Evolutionary conservation across 2,329 filamentous ascomycete genomes (phyloP).

Genomic region (Aspergillus quadricinctus): DNA sequence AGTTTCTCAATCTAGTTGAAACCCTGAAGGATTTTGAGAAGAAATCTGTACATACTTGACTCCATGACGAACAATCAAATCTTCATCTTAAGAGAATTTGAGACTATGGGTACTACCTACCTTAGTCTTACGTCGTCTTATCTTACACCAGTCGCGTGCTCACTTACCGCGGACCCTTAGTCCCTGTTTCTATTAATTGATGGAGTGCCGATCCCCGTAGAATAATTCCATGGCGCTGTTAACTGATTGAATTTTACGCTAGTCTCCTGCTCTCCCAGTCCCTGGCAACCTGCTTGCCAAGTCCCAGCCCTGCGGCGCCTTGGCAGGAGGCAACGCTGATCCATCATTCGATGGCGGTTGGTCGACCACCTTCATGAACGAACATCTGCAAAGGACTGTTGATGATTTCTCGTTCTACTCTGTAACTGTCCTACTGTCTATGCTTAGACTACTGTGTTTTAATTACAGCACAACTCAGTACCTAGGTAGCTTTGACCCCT

Average conservation of each 20-base stretch:
- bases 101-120: too few relatives aligned
- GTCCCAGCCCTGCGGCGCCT: neutral
- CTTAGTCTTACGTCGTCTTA: neutral
- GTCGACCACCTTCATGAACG: neutral
- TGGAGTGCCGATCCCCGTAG: neutral
- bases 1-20: too few relatives aligned
- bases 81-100: neutral
- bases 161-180: neutral
- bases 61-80: neutral
- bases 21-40: too few relatives aligned
- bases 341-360: neutral
- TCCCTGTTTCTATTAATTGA: neutral
- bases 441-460: neutral
- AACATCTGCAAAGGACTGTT: neutral
- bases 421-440: neutral
- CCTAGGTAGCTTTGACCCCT: neutral
- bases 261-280: neutral
- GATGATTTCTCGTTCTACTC: neutral
- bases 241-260: neutral
- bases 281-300: neutral
- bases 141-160: neutral
- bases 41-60: neutral
- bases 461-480: neutral
- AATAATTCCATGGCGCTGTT: neutral
- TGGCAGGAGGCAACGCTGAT: neutral